phyloP scores from a whole-genome alignment of 495 filamentous ascomycete genomes.

The Astrothelium macrocarpum region DNA sequence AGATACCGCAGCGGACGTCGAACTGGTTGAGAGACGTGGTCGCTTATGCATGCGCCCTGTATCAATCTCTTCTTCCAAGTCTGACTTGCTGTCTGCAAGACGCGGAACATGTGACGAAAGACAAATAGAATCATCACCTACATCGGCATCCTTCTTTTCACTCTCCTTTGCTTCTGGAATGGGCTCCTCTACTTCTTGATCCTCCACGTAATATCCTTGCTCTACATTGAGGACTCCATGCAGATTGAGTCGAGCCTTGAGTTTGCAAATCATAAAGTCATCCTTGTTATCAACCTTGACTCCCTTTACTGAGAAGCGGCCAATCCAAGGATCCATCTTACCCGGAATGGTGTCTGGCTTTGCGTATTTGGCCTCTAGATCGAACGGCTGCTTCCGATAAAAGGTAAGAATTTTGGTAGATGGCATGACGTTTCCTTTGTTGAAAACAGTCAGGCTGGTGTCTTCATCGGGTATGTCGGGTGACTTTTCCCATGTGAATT shows the following conservation, averaged over 20 bases:
- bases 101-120: not conserved
- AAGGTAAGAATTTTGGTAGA: constrained; percentile 99
- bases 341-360: constrained; percentile 83
- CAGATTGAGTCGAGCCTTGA: constrained; percentile 95
- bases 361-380: constrained; percentile 88
- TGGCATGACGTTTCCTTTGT: constrained; percentile 93
- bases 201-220: constrained; percentile 95
- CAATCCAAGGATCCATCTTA: constrained; percentile 88
- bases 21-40: not conserved
- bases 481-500: constrained; percentile 99
- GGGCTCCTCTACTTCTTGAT: constrained; percentile 94
- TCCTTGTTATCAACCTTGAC: constrained; percentile 51
- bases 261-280: constrained; percentile 77
- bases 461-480: constrained; percentile 98
- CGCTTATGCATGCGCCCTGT: not conserved
- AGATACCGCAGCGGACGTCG: not conserved
- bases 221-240: constrained; percentile 96
- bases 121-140: constrained; percentile 28
- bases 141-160: constrained; percentile 51
- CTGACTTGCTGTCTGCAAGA: not conserved
- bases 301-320: constrained; percentile 64
- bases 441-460: constrained; percentile 94
- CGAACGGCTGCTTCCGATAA: constrained; percentile 96
- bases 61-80: not conserved
- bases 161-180: constrained; percentile 50